Percentiles rank a stretch among this genome's conserved stretches.
phyloP scores from a whole-genome alignment of 208 protist genomes.

The Leishmania arabica region DNA sequence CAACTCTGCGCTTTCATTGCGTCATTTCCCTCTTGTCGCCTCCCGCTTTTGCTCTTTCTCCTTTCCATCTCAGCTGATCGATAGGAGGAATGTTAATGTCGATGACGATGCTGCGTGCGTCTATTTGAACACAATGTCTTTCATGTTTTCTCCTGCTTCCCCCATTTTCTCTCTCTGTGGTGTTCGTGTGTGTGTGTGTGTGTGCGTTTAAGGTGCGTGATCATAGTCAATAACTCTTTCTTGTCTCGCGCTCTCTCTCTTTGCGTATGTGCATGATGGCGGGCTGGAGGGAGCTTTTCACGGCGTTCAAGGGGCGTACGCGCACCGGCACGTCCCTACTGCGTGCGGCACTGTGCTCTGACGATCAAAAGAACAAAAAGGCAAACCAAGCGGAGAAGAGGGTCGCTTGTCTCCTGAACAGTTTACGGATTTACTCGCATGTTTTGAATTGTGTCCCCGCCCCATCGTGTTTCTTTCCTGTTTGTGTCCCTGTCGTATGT shows the following conservation, averaged over 20 bases:
- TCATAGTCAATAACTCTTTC: not conserved
- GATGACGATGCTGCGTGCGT: not conserved
- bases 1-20: not conserved
- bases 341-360: not conserved
- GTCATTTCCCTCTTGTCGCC: too few relatives aligned
- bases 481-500: not conserved
- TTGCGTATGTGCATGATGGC: constrained; percentile 16
- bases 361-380: not conserved
- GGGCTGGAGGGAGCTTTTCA: not conserved
- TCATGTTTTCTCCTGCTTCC: not conserved
- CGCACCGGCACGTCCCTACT: not conserved
- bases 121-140: not conserved
- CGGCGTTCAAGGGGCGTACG: not conserved
- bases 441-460: not conserved
- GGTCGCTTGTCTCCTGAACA: not conserved
- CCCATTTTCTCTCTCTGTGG: not conserved
- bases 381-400: not conserved
- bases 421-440: not conserved
- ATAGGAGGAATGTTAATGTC: not conserved
- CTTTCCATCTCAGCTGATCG: not conserved
- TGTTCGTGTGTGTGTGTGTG: not conserved
- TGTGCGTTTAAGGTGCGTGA: not conserved
- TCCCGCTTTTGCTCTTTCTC: too few relatives aligned
- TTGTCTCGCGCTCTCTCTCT: not conserved
- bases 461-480: not conserved